Base-by-base conservation (phyloP, 192 early-diverging fungal genomes). In the Fimicolochytrium jonesii region DNA sequence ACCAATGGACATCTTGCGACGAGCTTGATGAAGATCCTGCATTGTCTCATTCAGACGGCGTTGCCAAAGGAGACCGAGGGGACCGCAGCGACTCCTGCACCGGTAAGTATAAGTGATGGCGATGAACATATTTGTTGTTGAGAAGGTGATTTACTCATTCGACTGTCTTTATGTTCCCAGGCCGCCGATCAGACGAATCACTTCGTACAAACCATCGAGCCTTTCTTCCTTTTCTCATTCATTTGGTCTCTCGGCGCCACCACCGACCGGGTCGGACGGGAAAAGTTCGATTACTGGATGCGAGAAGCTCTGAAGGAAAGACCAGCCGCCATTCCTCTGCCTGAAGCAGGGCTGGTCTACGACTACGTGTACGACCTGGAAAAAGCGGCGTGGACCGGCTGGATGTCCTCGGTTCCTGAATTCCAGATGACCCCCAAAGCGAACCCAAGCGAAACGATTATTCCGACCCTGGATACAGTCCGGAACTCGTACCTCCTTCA, bases 191-290 rank as follows among this genome's bases (percentile, higher is more conserved):
- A 4, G 4, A 25, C 32, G 13, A 48, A 69, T n/a, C 25, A 59
- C n/a, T 78, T 81, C 53, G 61, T 50, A 18, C 60, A 73, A 55
- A 32, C 56, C 9, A 55, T 84, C 28, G 79, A 85, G 45, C 72
- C 79, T 3, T 65, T 75, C 34, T 85, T 85, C 48, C 10, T 85
- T 0, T 84, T 85, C 47, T 74, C 82, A 0, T 44, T 85, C 10
- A 66, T 85, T 29, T 85, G 83, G 83, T 85, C 83, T 0, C 61
- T 85, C n/a, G 83, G 83, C 11, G 79, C 73, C 6, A 84, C 83
- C 13, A 59, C 72, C 0, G 81, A 85, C 48, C 64, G 70, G 32
- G 78, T 79, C 26, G 73, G 78, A 4, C 60, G 80, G 29, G 66
- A 62, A 42, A 84, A 85, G 69, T 84, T 85, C 61, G 82, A 84